Conservation (phyloP, 768 basidiomycete species). For the Clavaria fumosa region DNA sequence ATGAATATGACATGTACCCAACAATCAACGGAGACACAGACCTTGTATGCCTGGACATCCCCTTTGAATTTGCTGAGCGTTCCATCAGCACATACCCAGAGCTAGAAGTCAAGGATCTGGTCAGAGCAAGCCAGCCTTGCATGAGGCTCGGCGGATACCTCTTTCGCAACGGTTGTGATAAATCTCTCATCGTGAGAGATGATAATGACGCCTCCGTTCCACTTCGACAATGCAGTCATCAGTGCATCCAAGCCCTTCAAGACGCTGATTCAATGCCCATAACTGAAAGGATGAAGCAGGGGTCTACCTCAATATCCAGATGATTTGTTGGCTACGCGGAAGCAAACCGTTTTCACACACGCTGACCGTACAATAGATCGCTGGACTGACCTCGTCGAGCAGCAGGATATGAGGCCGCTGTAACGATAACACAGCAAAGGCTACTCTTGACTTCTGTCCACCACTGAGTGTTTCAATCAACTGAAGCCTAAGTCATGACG, state of each 20-base stretch:
- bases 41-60: constrained; percentile 89
- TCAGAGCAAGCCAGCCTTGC: constrained; percentile 1
- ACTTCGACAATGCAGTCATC: constrained; percentile 63
- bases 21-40: constrained; percentile 14
- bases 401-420: constrained; percentile 84
- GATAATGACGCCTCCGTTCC: constrained; percentile 87
- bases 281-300: constrained; percentile 1
- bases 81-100: constrained; percentile 87
- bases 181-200: constrained; percentile 95
- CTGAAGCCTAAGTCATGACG: constrained; percentile 40
- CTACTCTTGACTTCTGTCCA: constrained; percentile 93
- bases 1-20: constrained; percentile 8
- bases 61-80: constrained; percentile 74
- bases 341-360: constrained; percentile 3
- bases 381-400: constrained; percentile 67
- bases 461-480: constrained; percentile 84
- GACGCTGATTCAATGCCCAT: constrained; percentile 7
- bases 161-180: constrained; percentile 77
- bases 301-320: constrained; percentile 67
- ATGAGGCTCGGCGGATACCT: constrained; percentile 30
- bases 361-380: neutral
- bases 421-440: constrained; percentile 76
- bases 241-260: constrained; percentile 86
- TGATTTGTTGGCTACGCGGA: constrained; percentile 75
- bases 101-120: constrained; percentile 25